These are phyloP conservation scores for Pyricularia sp. DNA, from an alignment of 2,329 filamentous ascomycete genomes.

Conservation along the genomic window DNA sequence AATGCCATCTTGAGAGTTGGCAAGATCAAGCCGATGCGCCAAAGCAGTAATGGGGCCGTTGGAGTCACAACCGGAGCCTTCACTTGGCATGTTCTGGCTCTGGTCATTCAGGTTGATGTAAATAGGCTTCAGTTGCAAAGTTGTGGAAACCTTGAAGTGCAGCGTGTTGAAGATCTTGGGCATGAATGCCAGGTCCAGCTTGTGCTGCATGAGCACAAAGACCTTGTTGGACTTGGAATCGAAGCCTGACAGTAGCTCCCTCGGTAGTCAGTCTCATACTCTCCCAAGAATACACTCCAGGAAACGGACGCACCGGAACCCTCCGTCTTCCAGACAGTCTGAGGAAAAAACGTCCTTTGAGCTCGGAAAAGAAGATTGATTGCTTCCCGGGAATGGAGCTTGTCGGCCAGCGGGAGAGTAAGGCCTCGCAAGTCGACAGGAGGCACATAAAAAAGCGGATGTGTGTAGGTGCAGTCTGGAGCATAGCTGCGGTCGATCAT, in stretches of 20 bases:
- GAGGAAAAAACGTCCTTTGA: neutral
- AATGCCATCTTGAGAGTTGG: neutral
- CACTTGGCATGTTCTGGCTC: neutral
- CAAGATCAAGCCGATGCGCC: neutral
- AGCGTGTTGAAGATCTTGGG: neutral
- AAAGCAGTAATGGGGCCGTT: neutral
- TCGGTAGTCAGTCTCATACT: neutral
- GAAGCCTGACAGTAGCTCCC: neutral
- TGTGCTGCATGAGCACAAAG: neutral
- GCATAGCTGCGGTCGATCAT: constrained; percentile 1
- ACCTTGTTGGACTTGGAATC: neutral
- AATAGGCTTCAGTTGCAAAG: neutral
- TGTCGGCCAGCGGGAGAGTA: neutral
- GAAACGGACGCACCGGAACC: neutral
- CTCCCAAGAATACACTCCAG: neutral
- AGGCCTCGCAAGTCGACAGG: neutral
- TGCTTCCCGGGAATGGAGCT: neutral
- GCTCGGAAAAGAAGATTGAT: neutral
- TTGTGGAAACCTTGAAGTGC: neutral
- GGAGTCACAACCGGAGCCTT: neutral
- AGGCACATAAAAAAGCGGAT: neutral
- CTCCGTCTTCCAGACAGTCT: neutral
- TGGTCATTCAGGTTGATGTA: neutral
- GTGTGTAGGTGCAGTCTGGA: neutral
- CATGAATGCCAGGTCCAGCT: neutral